Evolutionary conservation across 2,329 filamentous ascomycete genomes (phyloP).

Genomic region (Hymenoscyphus scutula): DNA sequence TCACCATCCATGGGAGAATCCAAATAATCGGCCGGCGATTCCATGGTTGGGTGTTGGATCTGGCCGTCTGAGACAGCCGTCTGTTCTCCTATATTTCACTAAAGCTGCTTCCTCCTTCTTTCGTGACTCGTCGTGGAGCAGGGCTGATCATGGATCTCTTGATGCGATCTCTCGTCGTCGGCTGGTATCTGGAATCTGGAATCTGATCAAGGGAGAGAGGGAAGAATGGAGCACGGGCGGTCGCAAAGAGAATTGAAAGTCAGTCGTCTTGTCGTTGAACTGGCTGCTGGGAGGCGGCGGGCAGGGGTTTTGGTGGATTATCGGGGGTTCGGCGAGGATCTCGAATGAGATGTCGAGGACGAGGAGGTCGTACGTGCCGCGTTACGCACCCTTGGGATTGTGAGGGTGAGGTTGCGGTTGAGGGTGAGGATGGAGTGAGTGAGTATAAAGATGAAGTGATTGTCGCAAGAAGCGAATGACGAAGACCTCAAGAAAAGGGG

Average conservation of each 20-base stretch:
- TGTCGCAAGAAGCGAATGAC: neutral
- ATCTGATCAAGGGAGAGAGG: neutral
- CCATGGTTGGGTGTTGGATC: constrained; percentile 43
- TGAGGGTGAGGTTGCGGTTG: too few relatives aligned
- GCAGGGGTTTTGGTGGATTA: constrained; percentile 1
- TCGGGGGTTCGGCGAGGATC: constrained; percentile 1
- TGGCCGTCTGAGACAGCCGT: constrained; percentile 17
- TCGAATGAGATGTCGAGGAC: neutral
- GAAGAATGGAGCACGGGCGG: constrained; percentile 13
- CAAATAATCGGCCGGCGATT: constrained; percentile 52
- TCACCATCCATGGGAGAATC: constrained; percentile 64
- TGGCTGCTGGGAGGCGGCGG: neutral
- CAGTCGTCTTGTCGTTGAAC: neutral
- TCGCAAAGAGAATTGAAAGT: constrained; percentile 21
- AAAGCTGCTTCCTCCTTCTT: constrained; percentile 28
- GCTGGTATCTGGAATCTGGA: constrained; percentile 12
- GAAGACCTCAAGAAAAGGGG: too few relatives aligned
- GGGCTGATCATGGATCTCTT: constrained; percentile 29
- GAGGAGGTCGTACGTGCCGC: neutral
- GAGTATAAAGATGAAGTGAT: neutral
- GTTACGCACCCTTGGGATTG: neutral
- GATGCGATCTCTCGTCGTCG: constrained; percentile 27
- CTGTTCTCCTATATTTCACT: constrained; percentile 21
- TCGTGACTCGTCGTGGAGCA: constrained; percentile 20
- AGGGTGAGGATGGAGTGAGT: neutral